Evolutionary conservation across 2,329 filamentous ascomycete genomes (phyloP), one percentile per base, ranked within the genome.

Genomic region (Raffaelea ambrosiae): DNA sequence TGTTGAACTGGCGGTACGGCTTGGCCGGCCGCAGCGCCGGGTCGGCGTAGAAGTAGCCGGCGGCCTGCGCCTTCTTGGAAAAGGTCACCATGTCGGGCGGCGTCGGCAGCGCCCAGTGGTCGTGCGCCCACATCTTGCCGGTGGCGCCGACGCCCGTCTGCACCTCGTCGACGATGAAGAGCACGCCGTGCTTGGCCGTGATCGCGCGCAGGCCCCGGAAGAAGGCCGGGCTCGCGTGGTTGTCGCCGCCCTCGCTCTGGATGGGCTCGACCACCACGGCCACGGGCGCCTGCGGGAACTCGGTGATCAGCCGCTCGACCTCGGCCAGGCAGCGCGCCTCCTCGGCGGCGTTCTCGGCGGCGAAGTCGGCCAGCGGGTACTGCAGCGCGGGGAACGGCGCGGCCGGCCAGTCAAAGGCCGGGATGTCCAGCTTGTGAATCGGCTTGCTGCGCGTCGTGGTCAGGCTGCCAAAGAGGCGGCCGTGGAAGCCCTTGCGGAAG

Each of bases 1-100:
- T 95, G 76, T 95, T 95, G 77, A 95, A 95, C 69, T 95, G 89
- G 53, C 89, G 83, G 74, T 95, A 95, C 7, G 90, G 85, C 76
- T 90, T 90, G 74, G 95, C 95, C 53, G 89, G 89, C 14, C 86
- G 77, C 56, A 95, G 76, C 38, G 79, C 81, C 11, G 80, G 77
- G 74, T 93, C 84, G 51, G 84, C 85, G 63, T 83, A 95, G 75
- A 93, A 95, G 76, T 91, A 95, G 31, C 89, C 89, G 7, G 90
- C 89, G 2, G 89, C 87, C 70, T 95, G 89, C 3, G 89, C 90
- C 76, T 95, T 95, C 76, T 95, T 95, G 61, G 81, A 87, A 71
- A 95, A 95, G 49, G 89, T 95, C 41, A 95, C 89, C 74, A 95
- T 93, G 71, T 95, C 89, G 0, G 89, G 89, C 10, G 89, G 86